These are phyloP conservation scores for Cutaneotrichosporon daszewskae DNA, from an alignment of 1,284 basidiomycete genomes.

Conservation along the genomic window DNA sequence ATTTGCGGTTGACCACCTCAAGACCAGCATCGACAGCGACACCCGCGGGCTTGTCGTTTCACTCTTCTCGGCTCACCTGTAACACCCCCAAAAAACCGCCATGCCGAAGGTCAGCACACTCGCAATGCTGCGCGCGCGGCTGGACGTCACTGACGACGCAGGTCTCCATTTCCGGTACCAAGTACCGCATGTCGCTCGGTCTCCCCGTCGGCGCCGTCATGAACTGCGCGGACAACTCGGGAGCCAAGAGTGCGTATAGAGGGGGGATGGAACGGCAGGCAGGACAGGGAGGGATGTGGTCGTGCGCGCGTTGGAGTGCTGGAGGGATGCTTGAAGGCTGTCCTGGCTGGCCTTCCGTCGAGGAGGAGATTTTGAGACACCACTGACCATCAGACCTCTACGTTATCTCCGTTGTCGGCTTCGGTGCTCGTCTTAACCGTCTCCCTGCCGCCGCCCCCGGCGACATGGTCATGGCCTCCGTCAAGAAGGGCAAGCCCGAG, in stretches of 20 bases:
- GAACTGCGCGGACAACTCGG: constrained; percentile 99
- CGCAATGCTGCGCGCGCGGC: no score
- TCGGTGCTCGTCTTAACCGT: constrained; percentile 94
- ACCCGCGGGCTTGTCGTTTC: no score
- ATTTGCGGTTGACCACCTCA: no score
- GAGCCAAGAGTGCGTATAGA: constrained; percentile 68
- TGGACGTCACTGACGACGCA: no score
- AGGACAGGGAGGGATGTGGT: neutral
- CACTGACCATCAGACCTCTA: constrained; percentile 39
- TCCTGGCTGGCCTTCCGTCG: neutral
- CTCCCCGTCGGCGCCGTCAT: constrained; percentile 95
- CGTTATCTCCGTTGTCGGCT: constrained; percentile 57
- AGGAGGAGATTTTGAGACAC: neutral
- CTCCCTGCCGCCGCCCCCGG: constrained; percentile 97
- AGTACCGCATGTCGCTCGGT: constrained; percentile 94
- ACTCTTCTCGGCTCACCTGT: no score
- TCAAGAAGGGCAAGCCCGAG: constrained; percentile 99
- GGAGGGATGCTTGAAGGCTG: neutral
- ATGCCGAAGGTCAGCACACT: no score
- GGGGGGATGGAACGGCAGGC: neutral
- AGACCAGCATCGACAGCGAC: no score
- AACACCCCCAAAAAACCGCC: no score
- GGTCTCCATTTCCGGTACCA: no score
- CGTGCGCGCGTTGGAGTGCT: neutral
- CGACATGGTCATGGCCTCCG: constrained; percentile 97